phyloP scores from a whole-genome alignment of 2,329 filamentous ascomycete genomes.

The Phyllosticta ampelicida region DNA sequence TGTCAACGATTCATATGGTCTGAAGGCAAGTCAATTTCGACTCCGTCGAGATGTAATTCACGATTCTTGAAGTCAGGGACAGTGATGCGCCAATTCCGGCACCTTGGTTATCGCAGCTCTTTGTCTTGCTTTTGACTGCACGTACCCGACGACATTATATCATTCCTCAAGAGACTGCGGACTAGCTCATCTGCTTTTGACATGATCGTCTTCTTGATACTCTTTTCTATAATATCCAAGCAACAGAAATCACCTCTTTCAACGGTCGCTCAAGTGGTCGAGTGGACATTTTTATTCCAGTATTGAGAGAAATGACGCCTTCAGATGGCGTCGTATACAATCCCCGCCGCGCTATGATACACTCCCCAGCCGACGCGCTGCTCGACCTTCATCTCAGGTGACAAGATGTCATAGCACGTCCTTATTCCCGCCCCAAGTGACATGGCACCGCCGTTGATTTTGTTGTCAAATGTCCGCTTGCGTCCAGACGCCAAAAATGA shows the following conservation, averaged over 20 bases:
- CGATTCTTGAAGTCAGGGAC: no score
- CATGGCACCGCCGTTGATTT: background rate
- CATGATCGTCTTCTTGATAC: background rate
- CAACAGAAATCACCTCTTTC: background rate
- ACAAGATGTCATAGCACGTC: background rate
- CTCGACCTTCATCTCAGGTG: background rate
- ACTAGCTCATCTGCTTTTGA: no score
- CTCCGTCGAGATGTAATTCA: no score
- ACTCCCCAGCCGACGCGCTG: background rate
- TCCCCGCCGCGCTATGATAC: background rate
- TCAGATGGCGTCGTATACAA: background rate
- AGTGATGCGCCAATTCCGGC: no score
- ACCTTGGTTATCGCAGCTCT: no score
- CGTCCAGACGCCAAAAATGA: background rate
- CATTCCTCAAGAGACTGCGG: no score
- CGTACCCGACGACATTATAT: no score
- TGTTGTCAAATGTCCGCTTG: background rate
- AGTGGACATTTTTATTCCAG: background rate
- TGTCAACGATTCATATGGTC: no score
- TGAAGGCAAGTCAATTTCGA: no score
- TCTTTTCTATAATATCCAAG: background rate
- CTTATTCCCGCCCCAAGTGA: background rate
- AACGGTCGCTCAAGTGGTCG: background rate
- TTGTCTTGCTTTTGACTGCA: no score
- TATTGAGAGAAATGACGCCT: background rate